These are phyloP conservation scores for Skeletonema marinoi DNA, from an alignment of 108 stramenopile genomes.

Conservation along the genomic window DNA sequence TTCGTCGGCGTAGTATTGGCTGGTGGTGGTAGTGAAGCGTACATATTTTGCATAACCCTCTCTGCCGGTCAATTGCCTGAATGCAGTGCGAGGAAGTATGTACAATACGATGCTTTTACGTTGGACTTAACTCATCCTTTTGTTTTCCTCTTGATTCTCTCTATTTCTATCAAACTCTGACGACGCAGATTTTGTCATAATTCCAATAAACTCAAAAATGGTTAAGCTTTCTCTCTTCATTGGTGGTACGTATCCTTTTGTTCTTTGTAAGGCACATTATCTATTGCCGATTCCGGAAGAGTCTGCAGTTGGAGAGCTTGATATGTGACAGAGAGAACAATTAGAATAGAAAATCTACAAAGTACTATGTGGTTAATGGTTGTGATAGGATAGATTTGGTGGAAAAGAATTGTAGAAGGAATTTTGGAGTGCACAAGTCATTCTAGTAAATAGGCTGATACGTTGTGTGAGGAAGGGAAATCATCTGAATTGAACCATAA, in stretches of 20 bases:
- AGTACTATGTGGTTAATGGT: neutral
- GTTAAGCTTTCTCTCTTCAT: slow-evolving; percentile 52
- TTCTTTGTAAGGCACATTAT: slow-evolving; percentile 17
- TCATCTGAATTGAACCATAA: too few species aligned
- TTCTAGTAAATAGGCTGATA: too few species aligned
- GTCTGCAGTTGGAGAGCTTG: neutral
- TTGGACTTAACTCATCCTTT: neutral
- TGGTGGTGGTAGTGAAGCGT: neutral
- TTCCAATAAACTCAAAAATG: slow-evolving; percentile 32
- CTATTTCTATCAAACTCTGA: neutral
- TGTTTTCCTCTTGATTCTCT: neutral
- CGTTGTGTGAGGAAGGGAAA: too few species aligned
- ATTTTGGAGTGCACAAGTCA: too few species aligned
- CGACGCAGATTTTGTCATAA: neutral
- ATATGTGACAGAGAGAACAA: neutral
- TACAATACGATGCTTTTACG: neutral
- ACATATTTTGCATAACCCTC: neutral
- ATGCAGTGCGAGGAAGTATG: neutral
- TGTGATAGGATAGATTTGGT: too few species aligned
- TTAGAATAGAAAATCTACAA: neutral
- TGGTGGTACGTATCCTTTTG: slow-evolving; percentile 19
- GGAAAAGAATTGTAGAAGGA: too few species aligned
- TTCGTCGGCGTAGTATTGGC: neutral
- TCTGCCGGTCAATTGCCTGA: neutral
- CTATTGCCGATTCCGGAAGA: neutral